Conservation (phyloP, 2,329 filamentous ascomycete genomes). For the Fusarium nematophilum region DNA sequence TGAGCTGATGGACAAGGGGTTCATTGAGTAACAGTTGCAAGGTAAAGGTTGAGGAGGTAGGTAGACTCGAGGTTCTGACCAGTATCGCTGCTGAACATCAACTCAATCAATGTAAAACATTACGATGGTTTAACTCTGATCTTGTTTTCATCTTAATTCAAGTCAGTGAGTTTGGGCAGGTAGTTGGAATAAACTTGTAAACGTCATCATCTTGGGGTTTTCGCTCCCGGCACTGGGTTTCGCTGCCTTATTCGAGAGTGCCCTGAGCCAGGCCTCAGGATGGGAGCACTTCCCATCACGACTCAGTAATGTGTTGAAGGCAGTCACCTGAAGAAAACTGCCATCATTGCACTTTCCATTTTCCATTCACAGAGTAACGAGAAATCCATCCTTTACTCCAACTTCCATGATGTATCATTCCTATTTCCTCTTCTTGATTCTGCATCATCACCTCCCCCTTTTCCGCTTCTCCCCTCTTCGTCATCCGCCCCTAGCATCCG, state of each 20-base stretch:
- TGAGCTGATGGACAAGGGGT: background rate
- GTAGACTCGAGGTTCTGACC: no score
- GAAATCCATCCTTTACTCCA: background rate
- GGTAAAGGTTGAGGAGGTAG: background rate
- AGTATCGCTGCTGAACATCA: background rate
- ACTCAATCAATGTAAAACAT: no score
- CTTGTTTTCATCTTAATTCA: no score
- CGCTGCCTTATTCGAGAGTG: no score
- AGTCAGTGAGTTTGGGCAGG: no score
- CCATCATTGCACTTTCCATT: background rate
- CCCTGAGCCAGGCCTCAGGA: no score
- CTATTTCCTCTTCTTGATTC: background rate
- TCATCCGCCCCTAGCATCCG: slow-evolving; percentile 15
- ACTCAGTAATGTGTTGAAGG: background rate
- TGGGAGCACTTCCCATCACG: no score
- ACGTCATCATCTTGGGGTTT: no score
- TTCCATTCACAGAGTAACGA: background rate
- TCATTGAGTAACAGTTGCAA: no score
- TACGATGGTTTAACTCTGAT: no score
- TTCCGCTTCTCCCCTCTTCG: background rate
- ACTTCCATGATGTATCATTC: background rate
- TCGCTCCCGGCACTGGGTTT: no score
- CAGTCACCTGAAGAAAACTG: background rate
- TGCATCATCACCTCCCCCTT: slow-evolving; percentile 15
- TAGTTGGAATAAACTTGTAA: no score